These are phyloP conservation scores for Colletotrichum acutatum DNA, from an alignment of 2,329 filamentous ascomycete species.

Conservation along the genomic window DNA sequence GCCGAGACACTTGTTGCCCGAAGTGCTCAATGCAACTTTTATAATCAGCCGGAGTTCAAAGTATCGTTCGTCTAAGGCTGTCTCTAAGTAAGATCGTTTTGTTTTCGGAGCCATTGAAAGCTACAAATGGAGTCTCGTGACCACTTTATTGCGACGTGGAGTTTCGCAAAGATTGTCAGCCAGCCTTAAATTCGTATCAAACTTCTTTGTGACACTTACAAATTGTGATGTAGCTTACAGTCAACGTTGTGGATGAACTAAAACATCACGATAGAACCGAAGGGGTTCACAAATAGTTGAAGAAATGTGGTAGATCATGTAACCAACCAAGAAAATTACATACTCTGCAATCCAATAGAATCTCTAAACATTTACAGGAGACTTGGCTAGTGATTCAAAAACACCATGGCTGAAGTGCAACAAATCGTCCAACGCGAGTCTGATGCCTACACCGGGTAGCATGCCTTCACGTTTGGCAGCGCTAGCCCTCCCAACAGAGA, in stretches of 20 bases:
- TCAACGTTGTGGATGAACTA: not conserved
- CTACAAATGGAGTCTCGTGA: too few species aligned
- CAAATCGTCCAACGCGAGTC: not conserved
- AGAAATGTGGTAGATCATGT: not conserved
- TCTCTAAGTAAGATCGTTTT: too few species aligned
- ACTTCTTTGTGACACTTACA: too few species aligned
- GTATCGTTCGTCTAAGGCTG: too few species aligned
- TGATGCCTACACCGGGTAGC: not conserved
- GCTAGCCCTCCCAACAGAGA: not conserved
- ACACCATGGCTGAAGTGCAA: not conserved
- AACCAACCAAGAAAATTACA: not conserved
- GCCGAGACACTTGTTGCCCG: too few species aligned
- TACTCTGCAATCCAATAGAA: not conserved
- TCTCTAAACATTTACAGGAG: not conserved
- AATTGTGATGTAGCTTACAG: too few species aligned
- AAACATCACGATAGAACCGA: not conserved
- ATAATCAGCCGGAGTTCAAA: too few species aligned
- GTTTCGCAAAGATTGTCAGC: too few species aligned
- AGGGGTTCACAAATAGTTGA: not conserved
- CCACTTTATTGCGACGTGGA: too few species aligned
- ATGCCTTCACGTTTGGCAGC: not conserved
- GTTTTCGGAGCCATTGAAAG: too few species aligned
- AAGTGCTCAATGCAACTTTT: too few species aligned
- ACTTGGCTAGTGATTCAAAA: not conserved
- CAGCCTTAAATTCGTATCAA: too few species aligned